Base-by-base conservation (phyloP, 2,329 filamentous ascomycete genomes). In the Diaporthe amygdali region DNA sequence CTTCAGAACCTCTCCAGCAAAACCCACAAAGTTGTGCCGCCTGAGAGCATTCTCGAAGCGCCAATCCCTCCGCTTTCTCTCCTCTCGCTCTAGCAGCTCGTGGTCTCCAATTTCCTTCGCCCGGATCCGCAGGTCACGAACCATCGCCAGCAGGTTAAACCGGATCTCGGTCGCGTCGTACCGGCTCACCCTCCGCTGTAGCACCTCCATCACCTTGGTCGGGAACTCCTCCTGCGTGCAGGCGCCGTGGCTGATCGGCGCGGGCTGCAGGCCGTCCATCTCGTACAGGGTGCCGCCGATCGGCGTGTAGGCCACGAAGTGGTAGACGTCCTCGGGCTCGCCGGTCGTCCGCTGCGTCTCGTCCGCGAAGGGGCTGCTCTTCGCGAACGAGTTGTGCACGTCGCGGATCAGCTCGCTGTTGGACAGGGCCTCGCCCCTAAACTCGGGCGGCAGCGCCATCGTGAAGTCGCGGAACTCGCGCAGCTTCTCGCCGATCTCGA, bases 131-230 rank as follows among this genome's bases (percentile, higher is more conserved):
- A 95, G 85, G 83, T 99, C 96, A 74, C 92, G 88, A 76, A 96
- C 94, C 88, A 97, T 95, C 54, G 96, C 96, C 80, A 99, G 89
- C 68, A 99, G 87, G 81, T 99, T 99, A 86, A 99, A 99, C 54
- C 95, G 89, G 74, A 98, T 98, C 86, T 99, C 96, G 1, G 91
- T 89, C 22, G 90, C 85, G 20, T 95, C 95, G 82, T 99, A 98
- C 70, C 96, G 88, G 72, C 89, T 92, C 76, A 99, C 93, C 68
- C 96, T 90, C 70, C 92, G 87, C 82, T 94, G 93, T 71, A 99
- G 85, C 46, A 98, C 95, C n/a, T 93, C 86, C 74, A 97, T 94
- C 59, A 98, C 93, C 77, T 91, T 92, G 69, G 90, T 85, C 0
- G 95, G 91, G 79, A 99, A 98, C 41, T 91, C 86, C 2, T 89